A percentile compares a stretch with the other conserved stretches of the same genome.
These are phyloP conservation scores for Rosa hybrid DNA, from an alignment of 331 rosid genomes.

Conservation along the genomic window DNA sequence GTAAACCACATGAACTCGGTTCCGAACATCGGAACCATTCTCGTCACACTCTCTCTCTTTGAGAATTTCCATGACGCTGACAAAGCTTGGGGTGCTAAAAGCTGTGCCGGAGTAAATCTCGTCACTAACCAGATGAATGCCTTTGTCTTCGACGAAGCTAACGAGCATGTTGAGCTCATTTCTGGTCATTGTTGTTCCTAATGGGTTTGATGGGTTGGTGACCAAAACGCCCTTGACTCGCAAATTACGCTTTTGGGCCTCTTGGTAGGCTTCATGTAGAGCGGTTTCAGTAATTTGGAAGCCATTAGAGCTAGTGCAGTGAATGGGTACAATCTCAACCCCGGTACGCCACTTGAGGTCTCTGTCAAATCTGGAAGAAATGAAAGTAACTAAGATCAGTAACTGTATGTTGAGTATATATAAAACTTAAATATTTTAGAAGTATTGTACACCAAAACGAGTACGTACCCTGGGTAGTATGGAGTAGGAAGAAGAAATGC, in stretches of 20 bases:
- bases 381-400: slow-evolving; percentile 37
- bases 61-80: slow-evolving; percentile 77
- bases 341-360: slow-evolving; percentile 96
- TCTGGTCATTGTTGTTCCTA: slow-evolving; percentile 76
- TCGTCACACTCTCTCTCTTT: slow-evolving; percentile 43
- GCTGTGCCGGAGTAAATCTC: slow-evolving; percentile 95
- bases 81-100: slow-evolving; percentile 58
- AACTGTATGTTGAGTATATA: background rate
- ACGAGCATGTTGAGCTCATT: slow-evolving; percentile 63
- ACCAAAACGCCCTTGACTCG: slow-evolving; percentile 86
- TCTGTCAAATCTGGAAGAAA: slow-evolving; percentile 73
- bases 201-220: slow-evolving; percentile 95
- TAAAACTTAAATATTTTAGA: background rate
- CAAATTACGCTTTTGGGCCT: slow-evolving; percentile 57
- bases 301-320: slow-evolving; percentile 78
- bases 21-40: slow-evolving; percentile 30
- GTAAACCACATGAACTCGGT: slow-evolving; percentile 74
- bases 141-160: slow-evolving; percentile 55
- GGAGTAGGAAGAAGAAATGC: slow-evolving; percentile 99
- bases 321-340: slow-evolving; percentile 88
- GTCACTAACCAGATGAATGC: slow-evolving; percentile 86
- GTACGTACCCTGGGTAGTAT: slow-evolving; percentile 88
- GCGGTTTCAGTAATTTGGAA: slow-evolving; percentile 79
- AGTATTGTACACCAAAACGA: background rate
- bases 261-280: slow-evolving; percentile 58